Conservation (phyloP, 169 alveolate genomes). For the Besnoitia besnoiti region DNA sequence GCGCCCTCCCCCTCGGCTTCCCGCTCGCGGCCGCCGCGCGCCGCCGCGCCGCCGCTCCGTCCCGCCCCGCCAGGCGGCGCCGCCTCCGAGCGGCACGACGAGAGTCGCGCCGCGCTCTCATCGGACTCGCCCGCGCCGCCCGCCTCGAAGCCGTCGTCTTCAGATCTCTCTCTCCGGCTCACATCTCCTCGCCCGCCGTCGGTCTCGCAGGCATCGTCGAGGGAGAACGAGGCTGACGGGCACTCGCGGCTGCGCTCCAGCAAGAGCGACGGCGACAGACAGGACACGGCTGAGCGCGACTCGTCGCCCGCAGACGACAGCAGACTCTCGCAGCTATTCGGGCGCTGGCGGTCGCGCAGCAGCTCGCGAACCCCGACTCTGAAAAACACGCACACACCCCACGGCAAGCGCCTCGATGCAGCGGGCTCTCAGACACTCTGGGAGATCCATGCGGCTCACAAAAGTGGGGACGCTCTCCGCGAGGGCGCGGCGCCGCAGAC, state of each 20-base stretch:
- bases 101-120: not conserved
- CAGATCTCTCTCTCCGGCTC: not conserved
- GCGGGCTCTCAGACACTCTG: too few species aligned
- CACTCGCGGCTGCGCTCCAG: not conserved
- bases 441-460: too few species aligned
- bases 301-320: not conserved
- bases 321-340: not conserved
- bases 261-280: not conserved
- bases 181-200: not conserved
- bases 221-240: not conserved
- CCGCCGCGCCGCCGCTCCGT: not conserved
- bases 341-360: not conserved
- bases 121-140: not conserved
- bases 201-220: not conserved
- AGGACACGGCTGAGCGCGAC: not conserved
- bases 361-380: not conserved
- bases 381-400: not conserved
- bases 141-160: not conserved
- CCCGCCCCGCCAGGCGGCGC: not conserved
- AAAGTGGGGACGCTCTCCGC: too few species aligned
- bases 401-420: too few species aligned
- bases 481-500: too few species aligned
- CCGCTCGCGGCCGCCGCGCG: not conserved
- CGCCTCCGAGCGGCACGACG: not conserved
- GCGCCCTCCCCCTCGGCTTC: not conserved